A percentile compares a stretch with the other conserved stretches of the same genome.
These are phyloP conservation scores for Pythium myriotylum DNA, from an alignment of 352 stramenopile genomes.

Conservation along the genomic window DNA sequence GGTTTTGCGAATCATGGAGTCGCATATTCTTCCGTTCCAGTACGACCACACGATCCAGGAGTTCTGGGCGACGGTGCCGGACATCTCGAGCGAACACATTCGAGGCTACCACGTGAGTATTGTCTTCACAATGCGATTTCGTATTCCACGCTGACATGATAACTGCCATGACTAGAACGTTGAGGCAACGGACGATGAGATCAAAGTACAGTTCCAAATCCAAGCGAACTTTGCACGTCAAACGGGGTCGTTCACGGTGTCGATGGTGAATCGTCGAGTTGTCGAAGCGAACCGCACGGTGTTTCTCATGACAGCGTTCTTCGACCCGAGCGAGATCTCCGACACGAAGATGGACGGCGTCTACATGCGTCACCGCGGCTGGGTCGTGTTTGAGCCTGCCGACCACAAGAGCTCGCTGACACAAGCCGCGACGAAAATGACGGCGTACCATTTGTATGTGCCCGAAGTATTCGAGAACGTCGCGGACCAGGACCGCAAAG, in stretches of 20 bases:
- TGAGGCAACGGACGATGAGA: neutral
- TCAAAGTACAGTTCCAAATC: constrained; percentile 1
- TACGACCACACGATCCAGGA: constrained; percentile 8
- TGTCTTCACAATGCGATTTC: neutral
- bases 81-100: neutral
- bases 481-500: constrained; percentile 5
- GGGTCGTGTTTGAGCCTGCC: constrained; percentile 10
- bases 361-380: constrained; percentile 12
- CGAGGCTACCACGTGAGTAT: constrained; percentile 6
- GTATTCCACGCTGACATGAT: neutral
- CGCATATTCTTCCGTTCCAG: constrained; percentile 14
- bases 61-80: constrained; percentile 5
- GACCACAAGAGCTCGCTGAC: neutral
- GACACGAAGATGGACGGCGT: constrained; percentile 18
- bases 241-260: neutral
- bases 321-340: constrained; percentile 1
- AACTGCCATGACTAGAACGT: neutral
- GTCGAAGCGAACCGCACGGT: constrained; percentile 2
- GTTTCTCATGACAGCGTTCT: neutral
- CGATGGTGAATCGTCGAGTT: constrained; percentile 3
- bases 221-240: neutral
- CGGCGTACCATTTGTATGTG: neutral
- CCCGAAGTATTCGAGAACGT: neutral
- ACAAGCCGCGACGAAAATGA: constrained; percentile 8
- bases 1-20: constrained; percentile 3